A percentile compares a stretch with the other conserved stretches of the same genome.
phyloP scores from a whole-genome alignment of 116 monocot genomes.

The Papilionanthe hybrid region DNA sequence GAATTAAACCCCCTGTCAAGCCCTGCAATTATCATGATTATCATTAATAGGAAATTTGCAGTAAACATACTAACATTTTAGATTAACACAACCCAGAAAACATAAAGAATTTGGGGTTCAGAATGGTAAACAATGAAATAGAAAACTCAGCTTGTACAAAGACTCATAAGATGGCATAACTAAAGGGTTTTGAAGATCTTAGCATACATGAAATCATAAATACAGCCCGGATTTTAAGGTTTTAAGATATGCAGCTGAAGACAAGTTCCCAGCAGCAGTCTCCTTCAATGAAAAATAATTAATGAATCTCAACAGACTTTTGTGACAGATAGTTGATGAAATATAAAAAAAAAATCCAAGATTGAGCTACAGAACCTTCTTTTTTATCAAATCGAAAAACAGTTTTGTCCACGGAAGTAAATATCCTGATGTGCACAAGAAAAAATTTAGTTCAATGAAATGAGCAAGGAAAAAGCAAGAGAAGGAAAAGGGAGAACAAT shows the following conservation, averaged over 20 bases:
- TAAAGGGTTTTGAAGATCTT: neutral
- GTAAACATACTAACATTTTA: neutral
- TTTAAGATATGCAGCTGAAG: neutral
- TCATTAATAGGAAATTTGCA: neutral
- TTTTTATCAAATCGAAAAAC: neutral
- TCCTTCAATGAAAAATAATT: neutral
- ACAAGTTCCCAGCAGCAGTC: neutral
- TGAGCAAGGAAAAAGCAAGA: neutral
- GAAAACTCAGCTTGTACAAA: neutral
- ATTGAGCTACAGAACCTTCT: neutral
- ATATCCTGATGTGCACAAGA: neutral
- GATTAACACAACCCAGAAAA: neutral
- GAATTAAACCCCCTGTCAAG: constrained; percentile 83
- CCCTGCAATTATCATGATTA: constrained; percentile 46
- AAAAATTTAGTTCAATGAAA: neutral
- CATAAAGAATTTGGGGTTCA: neutral
- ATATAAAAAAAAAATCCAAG: neutral
- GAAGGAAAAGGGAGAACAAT: neutral
- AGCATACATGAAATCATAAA: neutral
- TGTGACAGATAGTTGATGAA: neutral
- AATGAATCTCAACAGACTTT: neutral
- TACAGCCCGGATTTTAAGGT: neutral
- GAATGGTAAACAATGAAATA: neutral
- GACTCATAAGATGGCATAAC: neutral
- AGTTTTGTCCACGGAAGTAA: neutral